Evolutionary conservation across 2,329 filamentous ascomycete species (phyloP).

Genomic region (Trichoderma afroharzianum): DNA sequence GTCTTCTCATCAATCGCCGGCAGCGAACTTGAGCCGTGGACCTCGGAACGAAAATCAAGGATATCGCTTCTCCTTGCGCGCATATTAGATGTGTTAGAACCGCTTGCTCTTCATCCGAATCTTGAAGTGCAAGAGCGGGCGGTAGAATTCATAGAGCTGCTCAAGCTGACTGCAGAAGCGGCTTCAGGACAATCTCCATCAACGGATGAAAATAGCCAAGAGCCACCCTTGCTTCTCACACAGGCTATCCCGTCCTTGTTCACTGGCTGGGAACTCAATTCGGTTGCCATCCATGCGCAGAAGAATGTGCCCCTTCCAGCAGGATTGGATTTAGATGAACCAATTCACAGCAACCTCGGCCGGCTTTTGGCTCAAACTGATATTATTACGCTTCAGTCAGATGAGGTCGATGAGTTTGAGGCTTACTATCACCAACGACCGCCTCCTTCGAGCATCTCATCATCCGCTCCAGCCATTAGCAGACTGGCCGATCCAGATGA

Average conservation of each 20-base stretch:
- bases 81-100: constrained; percentile 77
- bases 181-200: constrained; percentile 61
- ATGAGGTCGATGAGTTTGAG: constrained; percentile 64
- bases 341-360: constrained; percentile 73
- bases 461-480: constrained; percentile 51
- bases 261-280: constrained; percentile 82
- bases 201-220: constrained; percentile 51
- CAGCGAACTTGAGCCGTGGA: constrained; percentile 65
- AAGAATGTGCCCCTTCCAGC: constrained; percentile 77
- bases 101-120: constrained; percentile 74
- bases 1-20: constrained; percentile 72
- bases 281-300: constrained; percentile 79
- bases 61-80: constrained; percentile 75
- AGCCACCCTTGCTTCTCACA: constrained; percentile 79
- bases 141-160: constrained; percentile 85
- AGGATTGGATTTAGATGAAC: constrained; percentile 72
- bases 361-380: constrained; percentile 61
- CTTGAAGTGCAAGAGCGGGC: constrained; percentile 93
- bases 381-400: constrained; percentile 43
- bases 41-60: constrained; percentile 66
- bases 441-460: constrained; percentile 49
- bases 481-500: constrained; percentile 50
- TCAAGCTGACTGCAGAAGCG: constrained; percentile 83
- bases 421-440: constrained; percentile 60
- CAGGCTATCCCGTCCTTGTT: constrained; percentile 90